Evolutionary conservation across 2,329 filamentous ascomycete genomes (phyloP), one percentile per base, ranked within the genome.

Genomic region (Talaromyces albobiverticillius): DNA sequence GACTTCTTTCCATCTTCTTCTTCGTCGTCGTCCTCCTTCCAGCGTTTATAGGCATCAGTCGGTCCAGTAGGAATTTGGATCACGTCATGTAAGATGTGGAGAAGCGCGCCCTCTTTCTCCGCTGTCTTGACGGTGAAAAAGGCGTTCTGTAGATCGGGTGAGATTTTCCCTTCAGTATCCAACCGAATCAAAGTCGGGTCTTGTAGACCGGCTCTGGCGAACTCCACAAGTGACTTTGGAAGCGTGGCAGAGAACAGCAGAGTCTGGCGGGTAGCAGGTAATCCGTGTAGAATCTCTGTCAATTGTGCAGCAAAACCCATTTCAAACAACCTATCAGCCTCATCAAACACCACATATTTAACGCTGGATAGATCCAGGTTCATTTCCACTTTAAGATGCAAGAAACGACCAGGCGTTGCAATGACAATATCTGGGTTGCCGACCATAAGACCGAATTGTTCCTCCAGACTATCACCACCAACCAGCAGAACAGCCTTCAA

Each of bases 381-480:
- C 95, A 99, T 99, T 69, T 99, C 94, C 18, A 97, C 93, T 74
- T 97, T 95, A 60, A 99, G 75, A 79, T 99, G 94, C 61, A 99
- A 77, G 64, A 99, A 99, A 63, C 94, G 89, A 70, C 95, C 94
- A 0, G 94, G 94, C 0, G 95, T 97, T 10, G 94, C 94, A 66
- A 99, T 97, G 63, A 99, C 84, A 61, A 99, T 95, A 69, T 99
- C 95, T 0, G 95, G 94, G 69, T 99, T 99, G 31, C 87, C 84
- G 1, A 92, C 86, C 90, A 97, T 95, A 69, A 87, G 86, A 54
- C 85, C 83, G 70, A 97, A 97, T 70, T 97, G 94, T 62, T 97
- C 93, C 70, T 97, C 94, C 58, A 97, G 73, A 67, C 90, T 95
- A 71, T 99, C 94, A 73, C 94, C 94, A 72, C 94, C 94, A 45